Conservation (phyloP, 768 basidiomycete genomes). For the Russula emetica region DNA sequence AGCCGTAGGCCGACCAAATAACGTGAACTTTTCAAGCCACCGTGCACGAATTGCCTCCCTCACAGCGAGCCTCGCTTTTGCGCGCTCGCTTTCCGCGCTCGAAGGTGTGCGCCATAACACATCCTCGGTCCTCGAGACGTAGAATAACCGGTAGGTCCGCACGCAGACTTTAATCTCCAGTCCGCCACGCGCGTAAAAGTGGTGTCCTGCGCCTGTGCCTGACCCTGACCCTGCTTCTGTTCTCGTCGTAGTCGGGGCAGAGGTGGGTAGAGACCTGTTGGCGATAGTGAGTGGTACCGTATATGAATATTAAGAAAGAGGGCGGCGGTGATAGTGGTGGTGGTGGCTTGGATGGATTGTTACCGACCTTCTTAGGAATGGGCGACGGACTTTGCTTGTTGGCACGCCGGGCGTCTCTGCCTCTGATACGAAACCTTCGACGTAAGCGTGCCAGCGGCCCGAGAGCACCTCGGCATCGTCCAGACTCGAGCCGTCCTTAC, state of each 20-base stretch:
- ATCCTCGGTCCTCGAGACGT: conserved; percentile 65
- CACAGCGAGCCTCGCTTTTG: conserved; percentile 7
- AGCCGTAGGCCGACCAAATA: neutral
- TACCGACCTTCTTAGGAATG: conserved; percentile 63
- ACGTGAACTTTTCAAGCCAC: conserved; percentile 9
- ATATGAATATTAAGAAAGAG: conserved; percentile 32
- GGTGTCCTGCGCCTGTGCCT: neutral
- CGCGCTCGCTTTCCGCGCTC: conserved; percentile 40
- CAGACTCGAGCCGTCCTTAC: conserved; percentile 70
- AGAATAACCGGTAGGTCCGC: conserved; percentile 77
- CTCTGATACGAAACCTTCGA: conserved; percentile 67
- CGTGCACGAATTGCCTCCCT: neutral
- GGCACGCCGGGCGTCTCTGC: conserved; percentile 55
- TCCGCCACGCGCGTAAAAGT: conserved; percentile 40
- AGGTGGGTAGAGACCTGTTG: conserved; percentile 41
- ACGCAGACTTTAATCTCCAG: conserved; percentile 85
- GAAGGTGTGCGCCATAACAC: conserved; percentile 48
- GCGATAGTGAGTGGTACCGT: conserved; percentile 29
- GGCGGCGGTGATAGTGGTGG: too few species aligned
- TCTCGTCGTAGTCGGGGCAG: conserved; percentile 1
- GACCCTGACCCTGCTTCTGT: neutral
- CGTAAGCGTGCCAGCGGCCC: conserved; percentile 74
- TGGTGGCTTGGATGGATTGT: conserved; percentile 25
- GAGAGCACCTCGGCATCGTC: conserved; percentile 75
- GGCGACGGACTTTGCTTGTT: conserved; percentile 43